Evolutionary conservation across 2,329 filamentous ascomycete species (phyloP).

Genomic region (Fusarium sp.): DNA sequence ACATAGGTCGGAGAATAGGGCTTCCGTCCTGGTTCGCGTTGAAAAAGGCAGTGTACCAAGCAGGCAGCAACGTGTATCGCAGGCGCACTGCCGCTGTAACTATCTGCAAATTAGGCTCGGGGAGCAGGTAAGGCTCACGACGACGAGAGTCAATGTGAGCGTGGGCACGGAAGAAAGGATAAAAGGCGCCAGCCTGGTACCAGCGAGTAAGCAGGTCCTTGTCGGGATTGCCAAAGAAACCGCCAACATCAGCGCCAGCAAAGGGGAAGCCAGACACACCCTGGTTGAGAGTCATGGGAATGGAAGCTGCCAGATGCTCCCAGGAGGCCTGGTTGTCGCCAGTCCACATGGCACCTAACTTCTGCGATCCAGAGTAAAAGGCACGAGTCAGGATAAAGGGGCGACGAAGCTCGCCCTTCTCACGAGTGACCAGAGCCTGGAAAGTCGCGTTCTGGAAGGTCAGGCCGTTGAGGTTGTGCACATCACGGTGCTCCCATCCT

Average conservation of each 20-base stretch:
- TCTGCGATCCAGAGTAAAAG: conserved; percentile 91
- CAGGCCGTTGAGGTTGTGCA: conserved; percentile 96
- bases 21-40: conserved; percentile 84
- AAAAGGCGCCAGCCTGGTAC: conserved; percentile 97
- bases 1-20: conserved; percentile 91
- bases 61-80: conserved; percentile 87
- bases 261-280: conserved; percentile 95
- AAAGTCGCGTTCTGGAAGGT: conserved; percentile 96
- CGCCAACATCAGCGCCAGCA: conserved; percentile 93
- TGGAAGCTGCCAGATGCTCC: conserved; percentile 87
- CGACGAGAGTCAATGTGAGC: conserved; percentile 96
- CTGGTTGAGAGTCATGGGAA: conserved; percentile 94
- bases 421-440: conserved; percentile 83
- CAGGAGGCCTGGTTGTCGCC: conserved; percentile 96
- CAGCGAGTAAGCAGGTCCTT: conserved; percentile 92
- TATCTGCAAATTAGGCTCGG: conserved; percentile 86
- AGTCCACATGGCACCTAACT: conserved; percentile 96
- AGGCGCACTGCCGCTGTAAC: conserved; percentile 89
- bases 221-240: conserved; percentile 97
- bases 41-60: conserved; percentile 98
- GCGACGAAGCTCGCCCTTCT: conserved; percentile 84
- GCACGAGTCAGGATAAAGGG: conserved; percentile 94
- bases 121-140: conserved; percentile 89
- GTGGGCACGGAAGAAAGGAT: conserved; percentile 97
- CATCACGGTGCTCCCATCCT: conserved; percentile 95